phyloP scores from a whole-genome alignment of 768 basidiomycete species.

The Lentinula aciculospora region DNA sequence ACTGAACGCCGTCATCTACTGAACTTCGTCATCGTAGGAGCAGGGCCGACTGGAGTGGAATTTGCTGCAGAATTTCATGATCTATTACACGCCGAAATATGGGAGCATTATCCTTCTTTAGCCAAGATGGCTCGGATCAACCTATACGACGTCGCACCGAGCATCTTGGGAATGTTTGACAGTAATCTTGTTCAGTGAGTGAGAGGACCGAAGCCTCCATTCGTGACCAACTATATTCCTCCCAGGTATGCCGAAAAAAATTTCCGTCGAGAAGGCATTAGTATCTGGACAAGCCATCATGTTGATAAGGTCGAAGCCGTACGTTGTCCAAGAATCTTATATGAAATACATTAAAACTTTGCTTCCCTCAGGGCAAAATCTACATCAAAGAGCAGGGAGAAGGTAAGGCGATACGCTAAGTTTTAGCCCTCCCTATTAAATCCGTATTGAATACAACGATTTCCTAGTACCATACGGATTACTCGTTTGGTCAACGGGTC shows the following conservation, averaged over 20 bases:
- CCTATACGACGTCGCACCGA: conserved; percentile 76
- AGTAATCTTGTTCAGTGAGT: conserved; percentile 52
- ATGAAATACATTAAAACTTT: background rate
- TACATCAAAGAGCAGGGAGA: conserved; percentile 68
- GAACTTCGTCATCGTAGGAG: conserved; percentile 85
- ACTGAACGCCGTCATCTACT: conserved; percentile 58
- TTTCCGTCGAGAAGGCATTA: conserved; percentile 71
- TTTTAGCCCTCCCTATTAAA: background rate
- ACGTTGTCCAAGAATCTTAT: conserved; percentile 3
- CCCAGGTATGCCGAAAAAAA: conserved; percentile 62
- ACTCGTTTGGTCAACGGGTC: conserved; percentile 84
- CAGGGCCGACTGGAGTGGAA: conserved; percentile 76
- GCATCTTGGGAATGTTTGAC: conserved; percentile 74
- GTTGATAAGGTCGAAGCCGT: conserved; percentile 66
- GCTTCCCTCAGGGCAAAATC: conserved; percentile 46
- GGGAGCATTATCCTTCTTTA: conserved; percentile 55
- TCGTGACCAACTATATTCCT: background rate
- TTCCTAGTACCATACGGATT: conserved; percentile 70
- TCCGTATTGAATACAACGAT: conserved; percentile 1
- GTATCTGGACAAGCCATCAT: conserved; percentile 65
- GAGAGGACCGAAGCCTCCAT: background rate
- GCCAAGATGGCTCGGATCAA: conserved; percentile 64
- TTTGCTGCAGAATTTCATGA: conserved; percentile 83
- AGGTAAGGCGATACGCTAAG: conserved; percentile 30
- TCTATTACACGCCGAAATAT: conserved; percentile 62